Conservation (phyloP, 768 basidiomycete species). For the Botryobasidium botryosum region DNA sequence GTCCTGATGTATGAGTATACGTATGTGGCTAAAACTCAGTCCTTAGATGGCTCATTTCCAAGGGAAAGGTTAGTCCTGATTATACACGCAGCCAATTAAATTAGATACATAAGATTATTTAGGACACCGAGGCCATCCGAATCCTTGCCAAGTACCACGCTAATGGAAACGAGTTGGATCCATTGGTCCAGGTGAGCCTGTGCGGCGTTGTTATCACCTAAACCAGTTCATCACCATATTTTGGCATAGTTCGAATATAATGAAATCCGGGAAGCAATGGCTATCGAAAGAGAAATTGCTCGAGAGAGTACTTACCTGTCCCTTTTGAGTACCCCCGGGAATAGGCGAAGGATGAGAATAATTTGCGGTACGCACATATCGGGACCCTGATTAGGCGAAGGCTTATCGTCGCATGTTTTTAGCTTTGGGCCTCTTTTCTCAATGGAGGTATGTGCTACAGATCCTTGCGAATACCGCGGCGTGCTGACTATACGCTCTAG, state of each 20-base stretch:
- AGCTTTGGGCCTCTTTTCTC: conserved; percentile 50
- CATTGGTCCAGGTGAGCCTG: conserved; percentile 38
- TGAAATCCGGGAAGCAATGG: conserved; percentile 49
- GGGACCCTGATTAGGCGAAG: neutral
- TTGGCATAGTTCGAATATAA: conserved; percentile 13
- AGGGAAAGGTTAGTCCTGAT: too few relatives aligned
- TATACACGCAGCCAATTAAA: conserved; percentile 24
- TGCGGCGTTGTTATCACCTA: neutral
- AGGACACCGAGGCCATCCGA: conserved; percentile 40
- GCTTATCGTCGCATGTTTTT: neutral
- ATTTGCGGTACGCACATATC: conserved; percentile 26
- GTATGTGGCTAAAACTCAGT: too few relatives aligned
- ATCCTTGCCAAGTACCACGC: conserved; percentile 62
- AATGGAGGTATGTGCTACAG: conserved; percentile 33
- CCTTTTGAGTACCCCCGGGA: conserved; percentile 46
- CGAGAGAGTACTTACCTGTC: conserved; percentile 32
- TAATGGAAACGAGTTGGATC: conserved; percentile 40
- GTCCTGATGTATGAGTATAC: too few relatives aligned
- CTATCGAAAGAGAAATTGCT: conserved; percentile 40
- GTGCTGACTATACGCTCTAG: neutral
- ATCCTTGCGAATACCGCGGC: too few relatives aligned
- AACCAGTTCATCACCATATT: too few relatives aligned
- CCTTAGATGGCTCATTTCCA: conserved; percentile 47
- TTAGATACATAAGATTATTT: conserved; percentile 2
- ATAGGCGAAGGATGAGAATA: conserved; percentile 48